Conservation (phyloP, 176 grass and related monocot genomes). For the Rhynchospora pubera region DNA sequence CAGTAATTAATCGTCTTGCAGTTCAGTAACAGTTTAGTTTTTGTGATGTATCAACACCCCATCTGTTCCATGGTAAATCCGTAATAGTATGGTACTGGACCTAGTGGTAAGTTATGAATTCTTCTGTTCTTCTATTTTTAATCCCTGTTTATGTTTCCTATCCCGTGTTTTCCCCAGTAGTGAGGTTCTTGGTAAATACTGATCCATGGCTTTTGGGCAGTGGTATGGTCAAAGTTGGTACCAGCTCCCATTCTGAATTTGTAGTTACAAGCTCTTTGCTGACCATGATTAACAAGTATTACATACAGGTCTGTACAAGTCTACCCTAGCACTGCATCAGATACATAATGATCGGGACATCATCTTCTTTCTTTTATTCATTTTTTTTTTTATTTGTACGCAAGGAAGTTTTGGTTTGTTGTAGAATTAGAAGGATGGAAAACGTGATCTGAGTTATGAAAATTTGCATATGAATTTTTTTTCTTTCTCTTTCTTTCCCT, state of each 20-base stretch:
- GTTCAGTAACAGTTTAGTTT: not conserved
- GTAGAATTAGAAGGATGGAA: not conserved
- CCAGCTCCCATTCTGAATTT: not conserved
- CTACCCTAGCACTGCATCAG: not conserved
- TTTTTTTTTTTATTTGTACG: not conserved
- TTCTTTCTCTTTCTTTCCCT: not conserved
- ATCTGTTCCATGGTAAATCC: not conserved
- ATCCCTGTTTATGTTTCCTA: not conserved
- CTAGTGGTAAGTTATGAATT: not conserved
- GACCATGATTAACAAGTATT: not conserved
- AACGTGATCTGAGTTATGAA: not conserved
- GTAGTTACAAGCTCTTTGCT: not conserved
- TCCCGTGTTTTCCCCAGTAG: not conserved
- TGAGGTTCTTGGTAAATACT: not conserved
- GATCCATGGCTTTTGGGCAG: not conserved
- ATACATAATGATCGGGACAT: not conserved
- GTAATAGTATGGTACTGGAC: not conserved
- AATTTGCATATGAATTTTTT: not conserved
- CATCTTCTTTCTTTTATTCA: not conserved
- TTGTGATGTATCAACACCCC: not conserved
- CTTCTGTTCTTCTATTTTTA: not conserved
- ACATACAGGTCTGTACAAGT: constrained; percentile 1
- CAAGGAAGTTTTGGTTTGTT: not conserved
- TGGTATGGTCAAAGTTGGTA: not conserved
- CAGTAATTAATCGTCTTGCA: not conserved